Evolutionary conservation across 192 early-diverging fungal species (phyloP).

Genomic region (Backusella tarrabulga): DNA sequence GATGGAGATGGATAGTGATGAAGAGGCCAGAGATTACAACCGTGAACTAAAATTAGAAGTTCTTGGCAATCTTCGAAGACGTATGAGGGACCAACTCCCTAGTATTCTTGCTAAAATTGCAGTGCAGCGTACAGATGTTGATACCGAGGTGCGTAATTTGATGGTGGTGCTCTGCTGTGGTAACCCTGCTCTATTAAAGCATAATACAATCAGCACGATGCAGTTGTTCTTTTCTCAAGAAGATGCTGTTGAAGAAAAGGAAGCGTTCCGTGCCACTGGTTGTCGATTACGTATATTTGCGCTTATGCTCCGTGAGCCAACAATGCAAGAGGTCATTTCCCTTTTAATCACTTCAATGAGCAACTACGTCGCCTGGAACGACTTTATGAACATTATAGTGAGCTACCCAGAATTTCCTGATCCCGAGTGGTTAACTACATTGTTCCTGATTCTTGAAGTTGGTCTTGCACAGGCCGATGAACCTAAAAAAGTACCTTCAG

Average conservation of each 20-base stretch:
- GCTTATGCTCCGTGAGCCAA: conserved; percentile 56
- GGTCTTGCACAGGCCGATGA: conserved; percentile 65
- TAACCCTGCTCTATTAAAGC: not conserved
- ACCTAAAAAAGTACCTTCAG: conserved; percentile 27
- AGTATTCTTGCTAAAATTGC: conserved; percentile 43
- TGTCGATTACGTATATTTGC: conserved; percentile 9
- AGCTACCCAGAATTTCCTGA: conserved; percentile 16
- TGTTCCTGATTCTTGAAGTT: conserved; percentile 63
- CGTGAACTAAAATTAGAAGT: not conserved
- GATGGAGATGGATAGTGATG: not conserved
- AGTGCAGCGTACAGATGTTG: conserved; percentile 55
- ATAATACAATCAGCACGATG: conserved; percentile 6
- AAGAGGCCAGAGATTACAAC: not conserved
- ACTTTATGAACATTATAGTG: conserved; percentile 1
- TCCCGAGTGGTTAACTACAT: conserved; percentile 57
- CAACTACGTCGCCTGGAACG: not conserved
- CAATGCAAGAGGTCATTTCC: conserved; percentile 48
- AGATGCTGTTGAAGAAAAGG: not conserved
- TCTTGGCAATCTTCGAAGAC: conserved; percentile 14
- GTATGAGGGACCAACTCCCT: conserved; percentile 43
- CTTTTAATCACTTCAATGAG: conserved; percentile 13
- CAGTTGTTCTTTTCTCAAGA: not conserved
- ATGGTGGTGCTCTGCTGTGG: conserved; percentile 46
- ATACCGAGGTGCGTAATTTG: conserved; percentile 66
- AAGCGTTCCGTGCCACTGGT: not conserved